Evolutionary conservation across 1,284 basidiomycete species (phyloP), one percentile per base, ranked within the genome.

Genomic region (Boletus holoroseus): DNA sequence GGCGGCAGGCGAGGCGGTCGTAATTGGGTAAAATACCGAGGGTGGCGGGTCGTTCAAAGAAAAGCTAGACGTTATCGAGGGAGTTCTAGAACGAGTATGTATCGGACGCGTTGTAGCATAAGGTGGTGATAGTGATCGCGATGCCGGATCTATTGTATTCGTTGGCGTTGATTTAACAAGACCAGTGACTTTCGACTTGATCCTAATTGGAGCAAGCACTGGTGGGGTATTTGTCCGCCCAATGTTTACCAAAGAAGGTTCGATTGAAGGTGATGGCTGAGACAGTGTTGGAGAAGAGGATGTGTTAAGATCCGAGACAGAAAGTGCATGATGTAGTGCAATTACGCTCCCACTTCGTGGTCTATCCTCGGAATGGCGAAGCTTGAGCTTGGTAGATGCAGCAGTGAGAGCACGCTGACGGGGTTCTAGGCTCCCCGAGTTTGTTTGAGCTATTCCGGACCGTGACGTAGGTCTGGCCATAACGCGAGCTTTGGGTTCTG

Each of bases 111-210:
- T 62, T 6, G 70, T 67, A 32, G 65, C 63, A 62, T 63, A 65
- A 27, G 70, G 49, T 12, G 72, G 63, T 20, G 64, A 64, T 28
- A 60, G 49, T 34, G 63, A 58, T 30, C 64, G 60, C n/a, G 45
- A 58, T 37, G 55, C 34, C 5, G 22, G 34, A 18, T 58, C 58
- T 26, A 24, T 51, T 9, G 34, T 41, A 49, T 18, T 58, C 16
- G 47, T 45, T 40, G 61, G 47, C 39, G 73, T 72, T 5, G 61
- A 46, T 50, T 75, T 78, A n/a, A 73, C 71, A 55, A 77, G 47
- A 49, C 69, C 59, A 5, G 77, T 71, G 28, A 84, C 69, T 56
- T 79, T 85, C 8, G 84, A 76, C 66, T 76, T 84, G 51, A 85
- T 75, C 57, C 65, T 40, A 70, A 64, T 13, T 64, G 64, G 22